Evolutionary conservation across 306 rosid genomes (phyloP).

Genomic region (Malus domestica): ASM211411v1 NC_041792.1:17318907-17319406

Average conservation of each 20-base stretch:
- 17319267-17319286: neutral
- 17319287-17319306: neutral
- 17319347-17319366: neutral
- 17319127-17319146: neutral
- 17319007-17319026: too few relatives aligned
- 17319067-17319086: neutral
- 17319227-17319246: conserved; percentile 29
- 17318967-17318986: too few relatives aligned
- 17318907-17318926: too few relatives aligned
- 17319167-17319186: conserved; percentile 31
- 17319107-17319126: neutral
- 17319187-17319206: neutral
- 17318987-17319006: too few relatives aligned
- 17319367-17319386: conserved; percentile 20
- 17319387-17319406: conserved; percentile 59
- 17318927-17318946: too few relatives aligned
- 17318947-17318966: too few relatives aligned
- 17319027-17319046: too few relatives aligned
- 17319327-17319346: neutral
- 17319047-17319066: too few relatives aligned
- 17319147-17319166: conserved; percentile 20
- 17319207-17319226: neutral
- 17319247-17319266: conserved; percentile 25
- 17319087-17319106: neutral
- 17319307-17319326: neutral